A percentile compares a stretch with the other conserved stretches of the same genome.
These are phyloP conservation scores for Leucogyrophana mollusca DNA, from an alignment of 768 basidiomycete species.

Conservation along the genomic window DNA sequence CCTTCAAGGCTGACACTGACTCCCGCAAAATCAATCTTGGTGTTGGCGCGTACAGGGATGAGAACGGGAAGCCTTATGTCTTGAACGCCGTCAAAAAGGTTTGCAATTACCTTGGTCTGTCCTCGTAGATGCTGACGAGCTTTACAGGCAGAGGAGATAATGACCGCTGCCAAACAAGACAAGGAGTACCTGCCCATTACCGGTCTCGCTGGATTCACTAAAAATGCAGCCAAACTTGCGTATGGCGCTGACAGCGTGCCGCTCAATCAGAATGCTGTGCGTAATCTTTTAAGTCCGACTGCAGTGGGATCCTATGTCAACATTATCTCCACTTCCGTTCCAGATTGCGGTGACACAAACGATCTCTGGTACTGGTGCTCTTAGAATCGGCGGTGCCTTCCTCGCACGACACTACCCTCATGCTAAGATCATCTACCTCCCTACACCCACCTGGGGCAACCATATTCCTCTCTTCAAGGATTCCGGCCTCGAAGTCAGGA, in stretches of 20 bases:
- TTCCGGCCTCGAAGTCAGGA: constrained; percentile 89
- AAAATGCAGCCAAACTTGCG: constrained; percentile 84
- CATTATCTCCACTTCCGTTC: constrained; percentile 8
- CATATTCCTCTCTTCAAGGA: constrained; percentile 93
- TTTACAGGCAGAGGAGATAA: constrained; percentile 70
- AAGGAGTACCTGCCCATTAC: constrained; percentile 98
- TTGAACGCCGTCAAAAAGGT: constrained; percentile 88
- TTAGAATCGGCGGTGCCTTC: constrained; percentile 93
- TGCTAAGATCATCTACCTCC: constrained; percentile 86
- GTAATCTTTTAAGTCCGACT: constrained; percentile 27
- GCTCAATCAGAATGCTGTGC: constrained; percentile 67
- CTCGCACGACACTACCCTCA: constrained; percentile 86
- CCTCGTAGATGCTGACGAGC: constrained; percentile 1
- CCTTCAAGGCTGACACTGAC: constrained; percentile 94
- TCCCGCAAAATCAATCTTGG: constrained; percentile 96
- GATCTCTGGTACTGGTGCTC: constrained; percentile 97
- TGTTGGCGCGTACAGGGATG: constrained; percentile 95
- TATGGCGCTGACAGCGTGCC: constrained; percentile 82
- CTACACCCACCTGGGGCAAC: constrained; percentile 96
- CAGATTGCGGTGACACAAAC: constrained; percentile 89
- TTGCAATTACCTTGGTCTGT: neutral
- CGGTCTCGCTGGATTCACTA: constrained; percentile 83
- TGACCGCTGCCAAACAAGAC: constrained; percentile 67
- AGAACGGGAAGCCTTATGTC: constrained; percentile 92
- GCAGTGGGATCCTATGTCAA: neutral